Percentiles rank a stretch among this genome's conserved stretches.
These are phyloP conservation scores for Dactylonectria estremocensis DNA, from an alignment of 2,329 filamentous ascomycete species.

Conservation along the genomic window DNA sequence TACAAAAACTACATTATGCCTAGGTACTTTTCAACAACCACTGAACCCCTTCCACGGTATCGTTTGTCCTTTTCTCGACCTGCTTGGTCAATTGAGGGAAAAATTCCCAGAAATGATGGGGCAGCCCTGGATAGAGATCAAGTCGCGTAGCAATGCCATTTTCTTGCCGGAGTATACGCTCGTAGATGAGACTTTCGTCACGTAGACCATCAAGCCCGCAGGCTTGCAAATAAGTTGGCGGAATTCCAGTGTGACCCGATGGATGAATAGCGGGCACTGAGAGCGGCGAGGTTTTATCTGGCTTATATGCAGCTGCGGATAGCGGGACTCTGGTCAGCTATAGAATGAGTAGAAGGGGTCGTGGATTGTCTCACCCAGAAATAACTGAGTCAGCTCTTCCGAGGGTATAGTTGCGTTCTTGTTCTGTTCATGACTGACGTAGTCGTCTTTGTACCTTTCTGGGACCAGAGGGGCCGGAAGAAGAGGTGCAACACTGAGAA, in stretches of 20 bases:
- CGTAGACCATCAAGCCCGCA: slow-evolving; percentile 14
- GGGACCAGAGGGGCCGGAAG: not conserved
- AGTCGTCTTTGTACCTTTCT: not conserved
- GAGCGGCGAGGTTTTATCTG: not conserved
- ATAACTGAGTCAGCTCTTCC: not conserved
- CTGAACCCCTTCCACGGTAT: not conserved
- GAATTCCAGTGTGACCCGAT: slow-evolving; percentile 3
- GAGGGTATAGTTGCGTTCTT: not conserved
- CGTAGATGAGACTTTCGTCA: slow-evolving; percentile 5
- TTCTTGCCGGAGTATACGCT: slow-evolving; percentile 7
- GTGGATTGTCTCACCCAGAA: not conserved
- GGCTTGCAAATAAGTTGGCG: slow-evolving; percentile 8
- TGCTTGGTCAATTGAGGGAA: slow-evolving; percentile 7
- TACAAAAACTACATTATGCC: not conserved
- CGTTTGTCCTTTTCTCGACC: slow-evolving; percentile 6
- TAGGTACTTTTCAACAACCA: not conserved
- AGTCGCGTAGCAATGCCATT: slow-evolving; percentile 7
- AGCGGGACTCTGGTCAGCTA: not conserved
- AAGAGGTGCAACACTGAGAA: slow-evolving; percentile 14
- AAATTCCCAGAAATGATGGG: slow-evolving; percentile 15
- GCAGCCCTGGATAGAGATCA: slow-evolving; percentile 12
- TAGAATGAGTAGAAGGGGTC: not conserved
- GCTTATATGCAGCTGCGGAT: not conserved
- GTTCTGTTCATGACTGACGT: not conserved
- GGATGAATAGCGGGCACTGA: not conserved